Conservation (phyloP, 345 rosid species). For the Cardiospermum halicacabum region DNA sequence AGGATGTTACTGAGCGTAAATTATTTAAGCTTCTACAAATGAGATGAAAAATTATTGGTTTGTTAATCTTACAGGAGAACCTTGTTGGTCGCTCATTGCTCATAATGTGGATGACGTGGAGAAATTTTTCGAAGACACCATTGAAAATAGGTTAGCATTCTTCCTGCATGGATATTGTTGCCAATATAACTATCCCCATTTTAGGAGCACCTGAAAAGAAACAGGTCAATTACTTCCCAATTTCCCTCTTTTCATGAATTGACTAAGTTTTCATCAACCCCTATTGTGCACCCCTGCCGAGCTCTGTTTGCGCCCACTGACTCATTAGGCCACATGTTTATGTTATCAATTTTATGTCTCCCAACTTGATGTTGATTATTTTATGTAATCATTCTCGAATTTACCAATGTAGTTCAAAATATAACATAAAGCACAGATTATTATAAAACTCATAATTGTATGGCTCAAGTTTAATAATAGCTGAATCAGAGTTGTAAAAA, state of each 20-base stretch:
- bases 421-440: background rate
- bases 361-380: background rate
- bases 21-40: background rate
- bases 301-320: no score
- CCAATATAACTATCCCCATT: no score
- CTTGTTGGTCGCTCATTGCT: constrained; percentile 70
- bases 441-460: background rate
- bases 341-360: background rate
- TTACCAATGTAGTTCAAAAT: background rate
- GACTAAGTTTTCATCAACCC: no score
- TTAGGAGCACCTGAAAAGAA: no score
- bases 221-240: no score
- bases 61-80: constrained; percentile 59
- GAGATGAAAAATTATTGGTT: constrained; percentile 6
- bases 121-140: constrained; percentile 76
- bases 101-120: constrained; percentile 62
- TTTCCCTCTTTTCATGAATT: no score
- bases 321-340: no score
- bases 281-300: no score
- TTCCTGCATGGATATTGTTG: constrained; percentile 14
- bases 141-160: constrained; percentile 70
- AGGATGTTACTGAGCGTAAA: background rate
- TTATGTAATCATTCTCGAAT: background rate
- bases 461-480: background rate
- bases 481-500: background rate